Percentiles rank a stretch among this genome's conserved stretches.
Evolutionary conservation across 2,329 filamentous ascomycete species (phyloP).

Genomic region (Nemania diffusa): DNA sequence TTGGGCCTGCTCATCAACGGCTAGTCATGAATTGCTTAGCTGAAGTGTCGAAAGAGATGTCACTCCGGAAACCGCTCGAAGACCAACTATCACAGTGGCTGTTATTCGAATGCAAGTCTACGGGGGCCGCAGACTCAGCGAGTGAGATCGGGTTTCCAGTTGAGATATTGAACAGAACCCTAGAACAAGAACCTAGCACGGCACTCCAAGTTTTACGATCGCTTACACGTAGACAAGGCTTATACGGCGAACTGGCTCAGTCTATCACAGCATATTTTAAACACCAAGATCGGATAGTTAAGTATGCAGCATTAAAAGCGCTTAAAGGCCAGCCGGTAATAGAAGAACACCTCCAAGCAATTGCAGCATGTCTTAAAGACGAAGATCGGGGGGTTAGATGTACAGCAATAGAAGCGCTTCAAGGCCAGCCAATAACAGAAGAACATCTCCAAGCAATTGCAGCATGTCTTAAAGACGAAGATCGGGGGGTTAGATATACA

Average conservation of each 20-base stretch:
- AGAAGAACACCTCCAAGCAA: neutral
- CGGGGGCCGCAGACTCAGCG: neutral
- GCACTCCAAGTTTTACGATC: neutral
- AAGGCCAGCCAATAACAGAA: neutral
- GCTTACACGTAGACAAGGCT: neutral
- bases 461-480: neutral
- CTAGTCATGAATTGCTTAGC: conserved; percentile 53
- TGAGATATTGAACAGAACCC: neutral
- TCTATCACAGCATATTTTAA: neutral
- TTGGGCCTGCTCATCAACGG: conserved; percentile 53
- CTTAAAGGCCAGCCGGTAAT: neutral
- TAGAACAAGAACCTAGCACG: neutral
- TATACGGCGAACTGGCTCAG: neutral
- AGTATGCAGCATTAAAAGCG: neutral
- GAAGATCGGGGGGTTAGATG: neutral
- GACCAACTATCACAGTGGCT: conserved; percentile 2
- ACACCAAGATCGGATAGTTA: neutral
- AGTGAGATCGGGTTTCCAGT: neutral
- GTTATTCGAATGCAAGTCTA: neutral
- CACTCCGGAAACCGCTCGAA: neutral
- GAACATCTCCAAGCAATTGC: neutral
- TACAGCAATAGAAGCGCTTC: too few relatives aligned
- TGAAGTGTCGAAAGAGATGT: conserved; percentile 37
- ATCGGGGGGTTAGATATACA: neutral
- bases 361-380: neutral